These are phyloP conservation scores for Wickerhamomyces kurtzmanii DNA, from an alignment of 805 yeast species.

Conservation along the genomic window DNA sequence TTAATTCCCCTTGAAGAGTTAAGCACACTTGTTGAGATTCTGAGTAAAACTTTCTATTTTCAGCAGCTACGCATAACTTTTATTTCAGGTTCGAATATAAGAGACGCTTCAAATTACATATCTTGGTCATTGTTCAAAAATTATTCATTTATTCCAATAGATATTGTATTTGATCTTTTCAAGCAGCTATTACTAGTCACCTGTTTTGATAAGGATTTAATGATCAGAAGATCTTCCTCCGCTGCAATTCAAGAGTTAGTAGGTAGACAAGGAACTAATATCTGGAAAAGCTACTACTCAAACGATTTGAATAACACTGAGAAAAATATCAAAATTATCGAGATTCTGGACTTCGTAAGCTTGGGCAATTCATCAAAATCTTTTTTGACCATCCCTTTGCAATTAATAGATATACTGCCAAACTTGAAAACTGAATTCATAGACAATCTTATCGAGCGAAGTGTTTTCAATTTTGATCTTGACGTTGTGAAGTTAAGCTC, in stretches of 20 bases:
- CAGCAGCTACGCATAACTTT: slow-evolving; percentile 45
- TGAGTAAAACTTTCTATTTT: slow-evolving; percentile 39
- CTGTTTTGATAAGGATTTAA: slow-evolving; percentile 65
- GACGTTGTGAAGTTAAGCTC: slow-evolving; percentile 33
- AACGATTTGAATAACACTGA: slow-evolving; percentile 16
- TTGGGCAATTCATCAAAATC: slow-evolving; percentile 34
- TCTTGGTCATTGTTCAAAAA: slow-evolving; percentile 66
- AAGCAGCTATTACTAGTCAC: slow-evolving; percentile 34
- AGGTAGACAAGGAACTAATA: slow-evolving; percentile 55
- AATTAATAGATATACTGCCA: slow-evolving; percentile 15
- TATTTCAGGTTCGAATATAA: slow-evolving; percentile 54
- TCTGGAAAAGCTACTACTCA: slow-evolving; percentile 19
- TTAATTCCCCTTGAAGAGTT: slow-evolving; percentile 5
- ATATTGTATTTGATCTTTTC: slow-evolving; percentile 12
- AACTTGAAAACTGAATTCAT: slow-evolving; percentile 17
- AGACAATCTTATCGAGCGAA: slow-evolving; percentile 20
- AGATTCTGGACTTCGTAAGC: slow-evolving; percentile 42
- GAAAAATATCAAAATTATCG: slow-evolving; percentile 41
- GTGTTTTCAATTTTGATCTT: slow-evolving; percentile 27
- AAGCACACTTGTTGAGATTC: slow-evolving; percentile 16
- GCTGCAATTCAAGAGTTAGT: slow-evolving; percentile 83
- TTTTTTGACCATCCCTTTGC: slow-evolving; percentile 24
- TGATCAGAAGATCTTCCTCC: slow-evolving; percentile 70
- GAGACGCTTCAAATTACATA: slow-evolving; percentile 81
- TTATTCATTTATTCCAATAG: slow-evolving; percentile 14